Conservation (phyloP, 2,329 filamentous ascomycete genomes). For the Penicillium sp. region DNA sequence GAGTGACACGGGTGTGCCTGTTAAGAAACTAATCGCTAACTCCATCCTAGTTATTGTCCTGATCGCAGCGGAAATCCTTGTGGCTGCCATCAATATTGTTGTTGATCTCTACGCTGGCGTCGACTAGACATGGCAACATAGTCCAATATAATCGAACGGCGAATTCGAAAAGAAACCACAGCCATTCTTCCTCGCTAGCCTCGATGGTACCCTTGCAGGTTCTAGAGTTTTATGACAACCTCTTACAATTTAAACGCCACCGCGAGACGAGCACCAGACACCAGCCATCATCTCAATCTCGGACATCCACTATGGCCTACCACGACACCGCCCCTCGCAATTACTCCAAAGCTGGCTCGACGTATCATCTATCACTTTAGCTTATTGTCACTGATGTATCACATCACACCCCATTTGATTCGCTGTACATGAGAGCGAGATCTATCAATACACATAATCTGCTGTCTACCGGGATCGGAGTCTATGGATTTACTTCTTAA, state of each 20-base stretch:
- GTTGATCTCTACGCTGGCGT: slow-evolving; percentile 81
- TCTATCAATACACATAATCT: background rate
- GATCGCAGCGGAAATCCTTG: slow-evolving; percentile 91
- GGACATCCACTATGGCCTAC: background rate
- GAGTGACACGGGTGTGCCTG: slow-evolving; percentile 37
- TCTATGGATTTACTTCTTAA: slow-evolving; percentile 5
- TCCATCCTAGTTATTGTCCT: slow-evolving; percentile 73
- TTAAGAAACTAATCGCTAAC: slow-evolving; percentile 14
- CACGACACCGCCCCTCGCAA: background rate
- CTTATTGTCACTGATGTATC: background rate
- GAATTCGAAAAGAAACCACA: background rate
- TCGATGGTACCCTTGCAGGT: background rate
- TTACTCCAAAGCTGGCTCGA: background rate
- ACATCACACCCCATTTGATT: background rate
- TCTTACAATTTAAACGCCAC: background rate
- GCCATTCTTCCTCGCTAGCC: background rate
- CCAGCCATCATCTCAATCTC: background rate
- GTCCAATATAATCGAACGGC: background rate
- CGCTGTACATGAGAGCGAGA: slow-evolving; percentile 12
- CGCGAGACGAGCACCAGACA: background rate
- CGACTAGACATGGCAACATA: slow-evolving; percentile 41
- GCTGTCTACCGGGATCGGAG: slow-evolving; percentile 12
- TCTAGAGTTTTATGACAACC: background rate
- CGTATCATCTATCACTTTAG: background rate
- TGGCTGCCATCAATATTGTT: slow-evolving; percentile 89